Percentiles rank a stretch among this genome's conserved stretches.
phyloP scores from a whole-genome alignment of 306 rosid species.

The Acmispon strigosus region DNA sequence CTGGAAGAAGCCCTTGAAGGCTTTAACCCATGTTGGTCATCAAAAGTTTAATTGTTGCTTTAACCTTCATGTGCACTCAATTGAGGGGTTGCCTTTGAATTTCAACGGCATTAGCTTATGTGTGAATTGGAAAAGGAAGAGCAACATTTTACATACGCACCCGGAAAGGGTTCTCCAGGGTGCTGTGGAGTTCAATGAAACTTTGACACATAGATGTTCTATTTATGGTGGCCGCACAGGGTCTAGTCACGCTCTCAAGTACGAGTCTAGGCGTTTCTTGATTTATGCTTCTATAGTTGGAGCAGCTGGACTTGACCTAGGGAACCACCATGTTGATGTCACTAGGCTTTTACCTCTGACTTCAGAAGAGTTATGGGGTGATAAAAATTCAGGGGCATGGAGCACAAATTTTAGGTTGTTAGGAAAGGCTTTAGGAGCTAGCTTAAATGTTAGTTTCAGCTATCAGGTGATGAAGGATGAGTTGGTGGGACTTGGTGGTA shows the following conservation, averaged over 20 bases:
- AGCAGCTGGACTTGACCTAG: slow-evolving; percentile 42
- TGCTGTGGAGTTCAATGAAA: slow-evolving; percentile 48
- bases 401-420: slow-evolving; percentile 62
- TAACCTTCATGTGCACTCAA: slow-evolving; percentile 56
- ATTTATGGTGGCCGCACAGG: slow-evolving; percentile 50
- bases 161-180: slow-evolving; percentile 43
- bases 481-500: slow-evolving; percentile 30
- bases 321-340: slow-evolving; percentile 60
- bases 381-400: slow-evolving; percentile 60
- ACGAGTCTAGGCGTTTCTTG: slow-evolving; percentile 48
- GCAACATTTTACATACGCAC: slow-evolving; percentile 37
- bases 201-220: slow-evolving; percentile 47
- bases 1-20: slow-evolving; percentile 82
- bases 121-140: slow-evolving; percentile 68
- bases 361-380: slow-evolving; percentile 61
- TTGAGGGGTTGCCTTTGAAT: slow-evolving; percentile 52
- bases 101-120: slow-evolving; percentile 38
- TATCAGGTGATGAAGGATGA: slow-evolving; percentile 44
- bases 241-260: slow-evolving; percentile 44
- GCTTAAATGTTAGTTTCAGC: slow-evolving; percentile 62
- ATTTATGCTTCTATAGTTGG: slow-evolving; percentile 52
- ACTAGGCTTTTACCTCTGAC: slow-evolving; percentile 64
- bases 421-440: slow-evolving; percentile 71
- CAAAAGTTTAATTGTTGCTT: slow-evolving; percentile 53
- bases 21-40: slow-evolving; percentile 52